These are phyloP conservation scores for Fusarium sp. DNA, from an alignment of 2,329 filamentous ascomycete species.

Conservation along the genomic window DNA sequence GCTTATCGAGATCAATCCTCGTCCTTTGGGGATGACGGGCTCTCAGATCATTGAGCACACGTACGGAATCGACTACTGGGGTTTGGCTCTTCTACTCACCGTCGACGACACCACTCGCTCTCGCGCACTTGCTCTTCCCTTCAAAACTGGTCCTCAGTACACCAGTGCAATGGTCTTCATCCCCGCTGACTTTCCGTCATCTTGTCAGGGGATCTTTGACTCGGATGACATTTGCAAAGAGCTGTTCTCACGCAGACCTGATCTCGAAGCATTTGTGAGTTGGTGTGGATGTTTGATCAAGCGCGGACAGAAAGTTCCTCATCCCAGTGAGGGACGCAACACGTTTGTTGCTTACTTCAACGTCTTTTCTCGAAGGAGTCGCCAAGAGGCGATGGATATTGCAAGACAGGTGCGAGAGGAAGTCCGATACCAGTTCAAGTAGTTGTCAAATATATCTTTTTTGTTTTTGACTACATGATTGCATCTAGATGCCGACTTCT, in stretches of 20 bases:
- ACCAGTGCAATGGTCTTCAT: constrained; percentile 12
- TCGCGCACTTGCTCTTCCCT: constrained; percentile 25
- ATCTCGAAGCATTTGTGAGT: constrained; percentile 7
- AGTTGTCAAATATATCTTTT: background rate
- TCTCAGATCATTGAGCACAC: constrained; percentile 24
- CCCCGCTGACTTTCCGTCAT: constrained; percentile 1
- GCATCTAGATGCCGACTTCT: background rate
- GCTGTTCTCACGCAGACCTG: constrained; percentile 5
- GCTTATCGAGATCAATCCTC: constrained; percentile 38
- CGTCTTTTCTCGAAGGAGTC: constrained; percentile 6
- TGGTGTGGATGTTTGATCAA: constrained; percentile 2
- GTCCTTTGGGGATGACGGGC: constrained; percentile 30
- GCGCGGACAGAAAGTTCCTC: constrained; percentile 8
- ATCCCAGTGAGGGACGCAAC: constrained; percentile 11
- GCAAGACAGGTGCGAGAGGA: constrained; percentile 4
- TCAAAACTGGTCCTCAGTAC: constrained; percentile 15
- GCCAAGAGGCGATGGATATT: constrained; percentile 11
- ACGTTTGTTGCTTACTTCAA: constrained; percentile 19
- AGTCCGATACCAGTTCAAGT: constrained; percentile 5
- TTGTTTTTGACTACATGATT: background rate
- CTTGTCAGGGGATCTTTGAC: constrained; percentile 23
- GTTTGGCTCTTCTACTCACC: constrained; percentile 9
- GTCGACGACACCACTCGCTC: constrained; percentile 14
- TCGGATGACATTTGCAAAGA: constrained; percentile 28
- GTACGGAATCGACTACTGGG: constrained; percentile 37